Percentiles rank a stretch among this genome's conserved stretches.
Conservation (phyloP, 768 basidiomycete genomes). For the Boletellus emodensis region DNA sequence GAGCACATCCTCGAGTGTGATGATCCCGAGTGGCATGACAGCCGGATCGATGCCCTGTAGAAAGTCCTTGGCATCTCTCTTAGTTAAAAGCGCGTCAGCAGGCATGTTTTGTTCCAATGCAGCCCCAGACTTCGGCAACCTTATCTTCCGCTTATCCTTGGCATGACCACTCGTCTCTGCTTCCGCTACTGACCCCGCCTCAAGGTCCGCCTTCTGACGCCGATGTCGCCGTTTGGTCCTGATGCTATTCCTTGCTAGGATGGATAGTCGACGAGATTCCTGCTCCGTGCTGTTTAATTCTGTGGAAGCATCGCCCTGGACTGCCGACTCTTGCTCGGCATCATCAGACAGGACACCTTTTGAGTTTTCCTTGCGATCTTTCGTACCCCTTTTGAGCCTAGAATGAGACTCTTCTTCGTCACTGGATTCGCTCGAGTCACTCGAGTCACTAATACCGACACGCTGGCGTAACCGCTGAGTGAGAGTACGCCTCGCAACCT, state of each 20-base stretch:
- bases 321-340: slow-evolving; percentile 28
- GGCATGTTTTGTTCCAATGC: slow-evolving; percentile 80
- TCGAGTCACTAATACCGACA: slow-evolving; percentile 69
- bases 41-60: slow-evolving; percentile 78
- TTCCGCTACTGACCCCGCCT: slow-evolving; percentile 19
- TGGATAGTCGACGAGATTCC: slow-evolving; percentile 9
- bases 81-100: slow-evolving; percentile 78
- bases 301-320: slow-evolving; percentile 21
- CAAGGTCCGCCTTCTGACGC: slow-evolving; percentile 21
- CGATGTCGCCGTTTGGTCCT: slow-evolving; percentile 10
- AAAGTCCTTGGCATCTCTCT: slow-evolving; percentile 78
- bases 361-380: slow-evolving; percentile 19
- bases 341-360: slow-evolving; percentile 31
- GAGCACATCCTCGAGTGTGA: slow-evolving; percentile 89
- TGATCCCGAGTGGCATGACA: slow-evolving; percentile 84
- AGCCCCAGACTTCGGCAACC: slow-evolving; percentile 33
- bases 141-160: slow-evolving; percentile 25
- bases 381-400: slow-evolving; percentile 14
- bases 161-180: slow-evolving; percentile 12
- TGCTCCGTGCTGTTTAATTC: slow-evolving; percentile 18
- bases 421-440: slow-evolving; percentile 47
- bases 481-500: slow-evolving; percentile 75
- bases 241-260: slow-evolving; percentile 12
- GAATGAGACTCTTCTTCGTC: slow-evolving; percentile 36
- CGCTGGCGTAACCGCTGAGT: slow-evolving; percentile 73